phyloP scores from a whole-genome alignment of 2,329 filamentous ascomycete species.

The Pleurostoma richardsiae region DNA sequence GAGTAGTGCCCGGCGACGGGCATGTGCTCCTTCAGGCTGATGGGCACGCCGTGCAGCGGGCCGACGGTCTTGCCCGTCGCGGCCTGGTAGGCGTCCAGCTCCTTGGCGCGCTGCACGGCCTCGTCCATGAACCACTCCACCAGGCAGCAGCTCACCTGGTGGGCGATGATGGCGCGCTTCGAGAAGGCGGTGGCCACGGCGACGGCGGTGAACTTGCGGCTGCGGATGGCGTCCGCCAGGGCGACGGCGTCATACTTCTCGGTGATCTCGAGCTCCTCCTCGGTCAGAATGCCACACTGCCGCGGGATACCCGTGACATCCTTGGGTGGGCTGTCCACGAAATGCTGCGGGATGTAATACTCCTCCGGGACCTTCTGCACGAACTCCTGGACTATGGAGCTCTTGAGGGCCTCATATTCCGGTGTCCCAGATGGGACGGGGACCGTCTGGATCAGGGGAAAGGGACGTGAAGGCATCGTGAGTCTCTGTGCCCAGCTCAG shows the following conservation, averaged over 20 bases:
- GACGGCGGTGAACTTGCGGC: constrained; percentile 26
- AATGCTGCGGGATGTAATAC: constrained; percentile 18
- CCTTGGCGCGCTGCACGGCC: constrained; percentile 18
- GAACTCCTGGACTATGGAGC: constrained; percentile 21
- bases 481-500: no score
- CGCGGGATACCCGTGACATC: constrained; percentile 27
- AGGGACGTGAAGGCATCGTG: neutral
- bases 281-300: constrained; percentile 35
- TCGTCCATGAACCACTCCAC: constrained; percentile 15
- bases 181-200: constrained; percentile 35
- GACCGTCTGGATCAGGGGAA: constrained; percentile 13
- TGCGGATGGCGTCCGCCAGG: constrained; percentile 32
- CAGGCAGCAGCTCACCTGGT: constrained; percentile 27
- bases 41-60: constrained; percentile 49
- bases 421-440: constrained; percentile 14
- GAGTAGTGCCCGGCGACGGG: constrained; percentile 44
- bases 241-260: constrained; percentile 35
- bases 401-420: constrained; percentile 11
- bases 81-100: constrained; percentile 34
- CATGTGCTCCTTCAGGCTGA: constrained; percentile 56
- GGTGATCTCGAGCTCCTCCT: constrained; percentile 42
- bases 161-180: constrained; percentile 39
- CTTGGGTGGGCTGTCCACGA: constrained; percentile 19
- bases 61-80: constrained; percentile 38
- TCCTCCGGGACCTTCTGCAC: constrained; percentile 22